Conservation (phyloP, 192 early-diverging fungal species). For the Coemansia sp. region DNA sequence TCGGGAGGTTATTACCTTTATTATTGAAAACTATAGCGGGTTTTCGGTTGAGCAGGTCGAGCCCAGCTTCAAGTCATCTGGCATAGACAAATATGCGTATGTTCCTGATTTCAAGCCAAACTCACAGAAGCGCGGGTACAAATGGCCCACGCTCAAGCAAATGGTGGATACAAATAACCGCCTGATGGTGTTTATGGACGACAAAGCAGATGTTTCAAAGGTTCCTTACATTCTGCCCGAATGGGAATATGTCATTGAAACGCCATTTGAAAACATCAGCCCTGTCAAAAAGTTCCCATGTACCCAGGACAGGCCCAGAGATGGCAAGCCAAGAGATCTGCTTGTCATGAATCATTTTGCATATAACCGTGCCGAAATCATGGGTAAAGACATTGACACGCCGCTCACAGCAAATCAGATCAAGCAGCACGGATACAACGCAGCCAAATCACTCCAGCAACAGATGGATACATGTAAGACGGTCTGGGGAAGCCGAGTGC, state of each 20-base stretch:
- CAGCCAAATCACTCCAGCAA: conserved; percentile 18
- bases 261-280: conserved; percentile 38
- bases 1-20: conserved; percentile 74
- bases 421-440: conserved; percentile 32
- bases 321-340: conserved; percentile 33
- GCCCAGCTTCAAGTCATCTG: conserved; percentile 57
- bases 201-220: conserved; percentile 58
- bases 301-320: conserved; percentile 40
- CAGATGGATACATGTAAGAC: conserved; percentile 32
- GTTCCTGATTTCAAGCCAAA: conserved; percentile 38
- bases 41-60: conserved; percentile 54
- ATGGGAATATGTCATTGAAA: conserved; percentile 52
- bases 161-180: conserved; percentile 67
- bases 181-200: conserved; percentile 66
- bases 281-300: conserved; percentile 40
- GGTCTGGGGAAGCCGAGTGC: conserved; percentile 25
- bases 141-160: conserved; percentile 69
- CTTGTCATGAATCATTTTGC: conserved; percentile 53
- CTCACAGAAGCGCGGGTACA: conserved; percentile 16
- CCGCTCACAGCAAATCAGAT: conserved; percentile 24
- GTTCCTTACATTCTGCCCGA: conserved; percentile 54
- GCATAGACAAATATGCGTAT: conserved; percentile 52
- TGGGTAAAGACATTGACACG: conserved; percentile 28
- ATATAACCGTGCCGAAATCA: conserved; percentile 37
- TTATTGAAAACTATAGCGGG: conserved; percentile 66